Percentiles rank a stretch among this genome's conserved stretches.
phyloP scores from a whole-genome alignment of 2,329 filamentous ascomycete species.

The Fusarium chuoi region DNA sequence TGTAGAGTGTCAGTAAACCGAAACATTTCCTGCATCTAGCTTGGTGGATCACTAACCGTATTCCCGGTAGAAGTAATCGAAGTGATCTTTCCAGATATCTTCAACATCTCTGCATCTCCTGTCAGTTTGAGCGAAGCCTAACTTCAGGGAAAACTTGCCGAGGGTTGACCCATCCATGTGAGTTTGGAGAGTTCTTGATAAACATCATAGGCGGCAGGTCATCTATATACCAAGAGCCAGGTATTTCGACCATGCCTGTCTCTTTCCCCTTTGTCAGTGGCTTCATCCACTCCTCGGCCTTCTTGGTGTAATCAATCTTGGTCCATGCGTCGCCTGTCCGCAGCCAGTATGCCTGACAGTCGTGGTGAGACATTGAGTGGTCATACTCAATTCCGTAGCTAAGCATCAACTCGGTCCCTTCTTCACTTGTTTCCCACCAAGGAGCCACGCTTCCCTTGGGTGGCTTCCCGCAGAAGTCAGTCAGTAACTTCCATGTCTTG shows the following conservation, averaged over 20 bases:
- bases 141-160: background rate
- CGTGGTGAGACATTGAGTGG: conserved; percentile 72
- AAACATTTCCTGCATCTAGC: fast-evolving
- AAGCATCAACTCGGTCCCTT: conserved; percentile 72
- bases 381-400: conserved; percentile 77
- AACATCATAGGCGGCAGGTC: conserved; percentile 78
- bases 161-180: conserved; percentile 3
- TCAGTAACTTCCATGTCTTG: conserved; percentile 77
- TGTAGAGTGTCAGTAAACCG: background rate
- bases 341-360: conserved; percentile 72
- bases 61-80: background rate
- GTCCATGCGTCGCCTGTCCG: conserved; percentile 74
- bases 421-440: conserved; percentile 77
- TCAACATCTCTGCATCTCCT: background rate
- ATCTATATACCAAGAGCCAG: conserved; percentile 70
- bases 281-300: conserved; percentile 51
- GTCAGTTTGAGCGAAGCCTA: background rate
- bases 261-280: conserved; percentile 67
- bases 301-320: conserved; percentile 69
- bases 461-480: conserved; percentile 72
- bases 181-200: conserved; percentile 44
- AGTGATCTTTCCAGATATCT: conserved; percentile 5
- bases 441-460: conserved; percentile 78
- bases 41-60: background rate
- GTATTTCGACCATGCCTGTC: conserved; percentile 73